Evolutionary conservation across 768 basidiomycete genomes (phyloP).

Genomic region (Mycena indigotica): DNA sequence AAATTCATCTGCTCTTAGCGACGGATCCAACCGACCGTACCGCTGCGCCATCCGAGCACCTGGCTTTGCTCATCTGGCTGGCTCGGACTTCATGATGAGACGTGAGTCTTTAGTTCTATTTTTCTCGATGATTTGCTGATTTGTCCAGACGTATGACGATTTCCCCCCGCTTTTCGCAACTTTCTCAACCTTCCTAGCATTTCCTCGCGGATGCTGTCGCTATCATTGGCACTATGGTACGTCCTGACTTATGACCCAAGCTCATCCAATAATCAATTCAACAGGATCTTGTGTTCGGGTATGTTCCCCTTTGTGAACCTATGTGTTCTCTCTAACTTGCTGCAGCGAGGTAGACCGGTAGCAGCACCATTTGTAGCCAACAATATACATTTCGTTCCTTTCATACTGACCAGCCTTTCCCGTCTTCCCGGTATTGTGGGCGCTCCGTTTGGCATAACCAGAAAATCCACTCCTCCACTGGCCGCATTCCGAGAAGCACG

Average conservation of each 20-base stretch:
- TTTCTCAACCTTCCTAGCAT: slow-evolving; percentile 50
- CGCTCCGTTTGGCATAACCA: slow-evolving; percentile 2
- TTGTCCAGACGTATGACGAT: slow-evolving; percentile 47
- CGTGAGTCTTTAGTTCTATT: slow-evolving; percentile 48
- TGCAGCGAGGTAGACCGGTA: slow-evolving; percentile 24
- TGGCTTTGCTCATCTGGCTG: slow-evolving; percentile 94
- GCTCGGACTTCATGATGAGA: slow-evolving; percentile 98
- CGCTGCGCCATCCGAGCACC: slow-evolving; percentile 97
- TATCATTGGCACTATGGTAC: slow-evolving; percentile 96
- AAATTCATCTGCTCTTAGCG: slow-evolving; percentile 44
- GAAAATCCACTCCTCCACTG: slow-evolving; percentile 8
- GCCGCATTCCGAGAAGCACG: neutral
- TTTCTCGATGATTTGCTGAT: no score
- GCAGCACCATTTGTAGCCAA: neutral
- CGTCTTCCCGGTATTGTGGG: neutral
- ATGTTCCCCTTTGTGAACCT: slow-evolving; percentile 39
- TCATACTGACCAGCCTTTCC: neutral
- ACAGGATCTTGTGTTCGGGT: slow-evolving; percentile 92
- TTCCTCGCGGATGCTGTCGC: slow-evolving; percentile 94
- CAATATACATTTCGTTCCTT: neutral
- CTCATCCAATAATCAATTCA: no score
- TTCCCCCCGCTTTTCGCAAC: slow-evolving; percentile 18
- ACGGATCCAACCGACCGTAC: slow-evolving; percentile 95
- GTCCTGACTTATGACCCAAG: no score
- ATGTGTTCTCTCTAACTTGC: neutral